Base-by-base conservation (phyloP, 2,329 filamentous ascomycete species). In the Sporothrix humicola region DNA sequence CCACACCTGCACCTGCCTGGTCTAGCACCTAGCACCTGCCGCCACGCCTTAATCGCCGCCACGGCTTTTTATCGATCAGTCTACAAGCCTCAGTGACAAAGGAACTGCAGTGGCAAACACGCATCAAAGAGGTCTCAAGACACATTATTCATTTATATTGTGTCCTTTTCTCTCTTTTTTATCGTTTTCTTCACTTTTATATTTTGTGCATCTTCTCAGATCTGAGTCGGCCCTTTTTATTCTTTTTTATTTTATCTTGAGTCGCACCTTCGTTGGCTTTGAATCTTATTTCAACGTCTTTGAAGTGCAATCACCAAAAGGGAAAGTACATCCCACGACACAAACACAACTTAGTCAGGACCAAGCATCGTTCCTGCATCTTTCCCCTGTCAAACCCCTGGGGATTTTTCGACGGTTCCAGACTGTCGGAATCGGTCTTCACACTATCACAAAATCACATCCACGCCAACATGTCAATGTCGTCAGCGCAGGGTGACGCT, bases 381-480 rank as follows among this genome's bases (percentile, higher is more conserved):
- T 68, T 31, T 52, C 48, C n/a, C 42, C 61, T 48, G 61, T 48
- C 61, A 6, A 46, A 66, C 42, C 15, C 23, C 61, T 26, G 61
- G 61, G 61, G 37, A 48, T 15, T 13, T 66, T 10, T 26, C 61
- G 23, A 65, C 61, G 61, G 61, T 20, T 65, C 12, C 42, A 26
- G 48, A 48, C 61, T 3, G 61, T 26, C 61, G 42, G 42, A 48
- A 66, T 48, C 20, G 42, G 15, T 69, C 48, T 37, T 17, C 42
- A 44, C 52, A 15, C 2, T 20, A 44, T n/a, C 37, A 44, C n/a
- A 20, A 23, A 15, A 20, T 1, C 66, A 73, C 20, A 56, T 48
- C n/a, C 6, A 20, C 13, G 31, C 31, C 31, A 37, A 37, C 50
- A 61, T 42, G 37, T 48, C 31, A 48, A 76, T 76, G 76, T 75